Conservation (phyloP, 2,329 filamentous ascomycete genomes). For the Scedosporium dehoogii region DNA sequence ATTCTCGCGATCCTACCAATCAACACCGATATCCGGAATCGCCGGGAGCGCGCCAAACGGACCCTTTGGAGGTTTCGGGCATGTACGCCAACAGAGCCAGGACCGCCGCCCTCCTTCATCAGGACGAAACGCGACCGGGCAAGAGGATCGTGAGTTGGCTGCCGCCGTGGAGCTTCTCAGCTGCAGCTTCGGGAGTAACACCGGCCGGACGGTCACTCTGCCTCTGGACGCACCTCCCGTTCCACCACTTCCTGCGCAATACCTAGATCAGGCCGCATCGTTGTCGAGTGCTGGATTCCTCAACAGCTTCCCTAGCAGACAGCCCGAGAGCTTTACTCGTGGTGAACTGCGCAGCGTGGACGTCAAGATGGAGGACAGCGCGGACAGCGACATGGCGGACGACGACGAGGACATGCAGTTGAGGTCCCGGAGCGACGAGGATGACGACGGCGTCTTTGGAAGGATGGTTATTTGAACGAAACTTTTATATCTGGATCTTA, state of each 20-base stretch:
- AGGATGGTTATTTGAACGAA: conserved; percentile 53
- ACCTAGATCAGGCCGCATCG: conserved; percentile 50
- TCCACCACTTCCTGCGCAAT: conserved; percentile 74
- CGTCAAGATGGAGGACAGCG: conserved; percentile 58
- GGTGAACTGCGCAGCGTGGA: conserved; percentile 47
- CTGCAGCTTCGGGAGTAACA: conserved; percentile 77
- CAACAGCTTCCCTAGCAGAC: conserved; percentile 50
- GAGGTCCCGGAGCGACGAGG: conserved; percentile 66
- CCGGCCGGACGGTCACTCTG: conserved; percentile 46
- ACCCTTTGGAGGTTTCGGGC: conserved; percentile 27
- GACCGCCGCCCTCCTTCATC: conserved; percentile 72
- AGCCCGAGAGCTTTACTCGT: conserved; percentile 57
- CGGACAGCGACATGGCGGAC: conserved; percentile 55
- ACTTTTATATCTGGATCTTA: background rate
- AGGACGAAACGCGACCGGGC: conserved; percentile 62
- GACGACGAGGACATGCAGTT: conserved; percentile 54
- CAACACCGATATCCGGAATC: conserved; percentile 41
- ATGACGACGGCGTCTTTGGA: conserved; percentile 92
- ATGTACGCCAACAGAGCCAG: conserved; percentile 65
- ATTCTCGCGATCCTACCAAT: conserved; percentile 75
- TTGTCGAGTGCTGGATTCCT: conserved; percentile 53
- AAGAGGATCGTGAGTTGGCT: conserved; percentile 80
- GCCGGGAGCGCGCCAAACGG: conserved; percentile 36
- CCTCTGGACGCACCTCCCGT: conserved; percentile 74
- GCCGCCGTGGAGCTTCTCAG: conserved; percentile 84